phyloP scores from a whole-genome alignment of 2,329 filamentous ascomycete species.

The Hypoxylon sp. region DNA sequence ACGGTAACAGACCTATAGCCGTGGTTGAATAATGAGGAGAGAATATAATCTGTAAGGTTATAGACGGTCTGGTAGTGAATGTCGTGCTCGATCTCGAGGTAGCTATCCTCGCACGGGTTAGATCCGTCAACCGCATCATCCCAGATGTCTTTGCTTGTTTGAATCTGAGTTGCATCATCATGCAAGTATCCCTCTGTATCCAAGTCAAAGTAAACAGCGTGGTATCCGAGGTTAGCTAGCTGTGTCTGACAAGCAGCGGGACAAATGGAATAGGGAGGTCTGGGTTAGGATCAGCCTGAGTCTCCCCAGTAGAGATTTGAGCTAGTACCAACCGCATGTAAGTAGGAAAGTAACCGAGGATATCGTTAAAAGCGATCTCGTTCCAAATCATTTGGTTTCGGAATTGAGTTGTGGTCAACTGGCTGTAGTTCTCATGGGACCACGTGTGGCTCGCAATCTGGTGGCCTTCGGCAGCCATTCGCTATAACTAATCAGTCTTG shows the following conservation, averaged over 20 bases:
- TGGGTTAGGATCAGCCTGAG: constrained; percentile 37
- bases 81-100: constrained; percentile 62
- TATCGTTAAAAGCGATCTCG: constrained; percentile 55
- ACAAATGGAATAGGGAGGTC: constrained; percentile 55
- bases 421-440: constrained; percentile 56
- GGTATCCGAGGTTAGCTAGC: constrained; percentile 53
- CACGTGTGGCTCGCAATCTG: constrained; percentile 56
- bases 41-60: constrained; percentile 63
- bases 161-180: constrained; percentile 54
- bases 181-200: constrained; percentile 56
- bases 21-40: constrained; percentile 58
- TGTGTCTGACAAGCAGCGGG: constrained; percentile 49
- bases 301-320: background rate
- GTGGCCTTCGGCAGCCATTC: constrained; percentile 56
- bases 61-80: constrained; percentile 64
- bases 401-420: constrained; percentile 51
- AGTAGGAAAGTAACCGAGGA: constrained; percentile 55
- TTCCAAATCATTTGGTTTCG: constrained; percentile 55
- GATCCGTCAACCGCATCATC: constrained; percentile 54
- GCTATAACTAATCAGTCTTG: constrained; percentile 46
- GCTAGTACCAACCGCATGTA: constrained; percentile 52
- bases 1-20: constrained; percentile 67
- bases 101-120: constrained; percentile 51
- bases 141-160: constrained; percentile 57
- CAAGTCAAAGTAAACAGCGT: constrained; percentile 54